Conservation (phyloP, 106 monocot species). For the Chionographis japonica region DNA sequence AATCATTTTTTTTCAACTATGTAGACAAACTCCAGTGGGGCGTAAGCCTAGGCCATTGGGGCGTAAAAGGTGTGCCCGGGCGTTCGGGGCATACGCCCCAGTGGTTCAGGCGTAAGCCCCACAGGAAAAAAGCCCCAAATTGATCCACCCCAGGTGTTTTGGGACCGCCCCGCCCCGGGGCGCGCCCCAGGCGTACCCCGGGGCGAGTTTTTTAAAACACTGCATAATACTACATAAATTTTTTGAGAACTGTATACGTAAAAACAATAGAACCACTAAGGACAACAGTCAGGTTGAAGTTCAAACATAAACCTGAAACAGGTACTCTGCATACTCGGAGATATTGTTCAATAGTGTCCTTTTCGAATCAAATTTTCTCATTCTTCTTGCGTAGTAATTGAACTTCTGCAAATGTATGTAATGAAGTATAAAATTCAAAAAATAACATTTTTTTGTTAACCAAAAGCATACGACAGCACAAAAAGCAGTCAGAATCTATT, state of each 20-base stretch:
- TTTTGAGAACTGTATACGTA: neutral
- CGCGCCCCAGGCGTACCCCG: too few species aligned
- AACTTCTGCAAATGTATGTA: conserved; percentile 28
- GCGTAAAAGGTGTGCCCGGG: too few species aligned
- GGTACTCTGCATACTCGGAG: conserved; percentile 47
- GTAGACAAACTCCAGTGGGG: too few species aligned
- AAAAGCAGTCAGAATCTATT: too few species aligned
- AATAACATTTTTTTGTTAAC: neutral
- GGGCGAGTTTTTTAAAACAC: too few species aligned
- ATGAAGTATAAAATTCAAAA: neutral
- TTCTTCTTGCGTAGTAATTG: conserved; percentile 38
- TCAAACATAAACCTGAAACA: conserved; percentile 43
- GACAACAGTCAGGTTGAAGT: neutral
- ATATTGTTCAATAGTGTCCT: conserved; percentile 33
- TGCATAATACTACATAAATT: neutral
- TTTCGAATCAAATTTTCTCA: conserved; percentile 41
- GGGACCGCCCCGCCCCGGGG: too few species aligned
- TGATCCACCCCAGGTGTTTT: too few species aligned
- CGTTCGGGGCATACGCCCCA: too few species aligned
- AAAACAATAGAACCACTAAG: neutral
- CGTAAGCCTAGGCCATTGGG: too few species aligned
- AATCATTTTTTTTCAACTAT: too few species aligned
- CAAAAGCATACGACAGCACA: neutral
- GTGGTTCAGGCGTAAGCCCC: too few species aligned
- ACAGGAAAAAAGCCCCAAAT: too few species aligned